Base-by-base conservation (phyloP, 2,329 filamentous ascomycete genomes). In the Colletotrichum acutatum region DNA sequence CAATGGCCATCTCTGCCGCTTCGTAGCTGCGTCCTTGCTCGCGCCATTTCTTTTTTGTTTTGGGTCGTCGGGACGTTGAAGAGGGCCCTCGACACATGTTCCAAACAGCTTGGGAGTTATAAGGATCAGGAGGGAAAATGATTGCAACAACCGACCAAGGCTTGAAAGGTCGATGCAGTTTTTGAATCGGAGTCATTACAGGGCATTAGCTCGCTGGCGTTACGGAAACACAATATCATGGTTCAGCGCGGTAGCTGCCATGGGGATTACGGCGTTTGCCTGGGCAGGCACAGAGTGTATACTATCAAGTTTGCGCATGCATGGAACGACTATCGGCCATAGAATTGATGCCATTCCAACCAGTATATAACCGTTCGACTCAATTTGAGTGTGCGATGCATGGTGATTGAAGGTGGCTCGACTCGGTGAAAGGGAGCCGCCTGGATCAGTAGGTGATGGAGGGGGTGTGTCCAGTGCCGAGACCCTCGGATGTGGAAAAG, bases 1-100 rank as follows among this genome's bases (percentile, higher is more conserved):
- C 87, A 3, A 79, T 85, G 67, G 80, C 86, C n/a, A 81, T 89
- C 64, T 78, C 84, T 32, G 85, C 87, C 28, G 84, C 86, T 24
- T 88, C 78, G 42, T 79, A 75, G 72, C 32, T n/a, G 32, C 24
- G 6, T 42, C 19, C 42, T 14, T 16, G 8, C 14, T 42, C 28
- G 37, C 70, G 37, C 19, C 11, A 28, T 54, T 56, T 54, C 62
- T 32, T 57, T 56, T 42, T 19, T 28, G 22, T 32, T n/a, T 30
- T 2, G 28, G 60, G 19, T 9, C 42, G 19, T 49, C 9, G 42
- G 42, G 8, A 49, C 19, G 19, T 49, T 19, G 8, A 49, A 8
- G 42, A 49, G 8, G 19, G 42, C 7, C 19, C 42, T 49, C 19
- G 42, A 49, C 42, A 30, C 24, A 24, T 16, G 19, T 34, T 22